Conservation (phyloP, 768 basidiomycete genomes). For the Rhodosporidiobolus sp. region DNA sequence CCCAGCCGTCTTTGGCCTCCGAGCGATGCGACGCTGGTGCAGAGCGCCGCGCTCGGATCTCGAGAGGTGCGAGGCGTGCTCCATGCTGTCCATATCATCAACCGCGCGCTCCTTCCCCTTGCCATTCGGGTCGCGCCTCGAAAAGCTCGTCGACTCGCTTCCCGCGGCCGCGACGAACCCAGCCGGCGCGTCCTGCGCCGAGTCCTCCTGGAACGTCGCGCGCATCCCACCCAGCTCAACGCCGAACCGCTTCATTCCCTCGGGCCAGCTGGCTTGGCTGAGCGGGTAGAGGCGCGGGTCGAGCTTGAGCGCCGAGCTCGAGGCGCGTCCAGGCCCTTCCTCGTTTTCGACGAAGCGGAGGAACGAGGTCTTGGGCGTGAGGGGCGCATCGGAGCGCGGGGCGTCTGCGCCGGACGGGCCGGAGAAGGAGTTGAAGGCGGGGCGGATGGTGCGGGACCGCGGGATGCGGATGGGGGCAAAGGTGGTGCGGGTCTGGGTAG, state of each 20-base stretch:
- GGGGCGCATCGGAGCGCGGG: not conserved
- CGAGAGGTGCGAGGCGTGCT: not conserved
- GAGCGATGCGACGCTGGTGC: not conserved
- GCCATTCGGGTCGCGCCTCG: not conserved
- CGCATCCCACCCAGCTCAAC: constrained; percentile 20
- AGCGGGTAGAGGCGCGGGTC: constrained; percentile 35
- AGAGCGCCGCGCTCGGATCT: constrained; percentile 8
- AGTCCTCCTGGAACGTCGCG: constrained; percentile 20
- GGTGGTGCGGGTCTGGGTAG: constrained; percentile 29
- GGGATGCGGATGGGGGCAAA: constrained; percentile 40
- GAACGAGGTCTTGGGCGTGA: not conserved
- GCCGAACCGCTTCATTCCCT: constrained; percentile 5
- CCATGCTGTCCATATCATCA: not conserved
- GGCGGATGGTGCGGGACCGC: constrained; percentile 3
- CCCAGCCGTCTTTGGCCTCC: not conserved
- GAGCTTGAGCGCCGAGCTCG: not conserved
- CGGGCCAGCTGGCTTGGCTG: constrained; percentile 19
- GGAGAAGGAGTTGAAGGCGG: constrained; percentile 10
- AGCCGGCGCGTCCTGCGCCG: not conserved
- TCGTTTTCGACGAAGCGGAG: constrained; percentile 2
- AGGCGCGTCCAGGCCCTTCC: not conserved
- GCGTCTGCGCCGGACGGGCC: constrained; percentile 2
- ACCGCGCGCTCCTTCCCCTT: constrained; percentile 16
- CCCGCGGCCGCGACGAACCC: not conserved
- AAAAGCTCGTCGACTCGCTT: not conserved